Evolutionary conservation across 2,329 filamentous ascomycete genomes (phyloP), one percentile per base, ranked within the genome.

Genomic region (Sarocladiaceae sp.): DNA sequence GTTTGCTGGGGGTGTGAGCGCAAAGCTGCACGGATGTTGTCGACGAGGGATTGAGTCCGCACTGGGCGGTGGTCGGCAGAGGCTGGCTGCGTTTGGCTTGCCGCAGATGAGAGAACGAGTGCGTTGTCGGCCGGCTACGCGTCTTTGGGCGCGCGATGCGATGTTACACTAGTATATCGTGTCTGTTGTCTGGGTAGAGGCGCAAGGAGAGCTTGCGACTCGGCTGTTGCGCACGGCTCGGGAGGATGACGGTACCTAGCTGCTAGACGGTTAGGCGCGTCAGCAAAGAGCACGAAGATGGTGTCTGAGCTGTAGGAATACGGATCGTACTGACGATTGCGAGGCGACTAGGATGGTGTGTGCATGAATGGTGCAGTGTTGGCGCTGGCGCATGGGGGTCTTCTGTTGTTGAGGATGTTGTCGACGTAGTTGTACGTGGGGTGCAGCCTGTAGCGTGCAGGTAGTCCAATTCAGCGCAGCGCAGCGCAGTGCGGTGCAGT

Each of bases 371-470:
- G 37, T 27, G 37, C 23, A 15, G 21, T 29, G 37, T 41, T 41
- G 37, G 37, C 23, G 37, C 37, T 27, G 26, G 37, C 37, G 29
- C n/a, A 41, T 24, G 23, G n/a, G n/a, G n/a, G n/a, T n/a, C n/a
- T n/a, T n/a, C n/a, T n/a, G n/a, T n/a, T n/a, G n/a, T n/a, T n/a
- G n/a, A n/a, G n/a, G 37, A 41, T 16, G 21, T 41, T 16, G 37
- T n/a, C 37, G 37, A 41, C 23, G 37, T 41, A 10, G 6, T 12
- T 27, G 24, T 21, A 41, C 37, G 37, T 41, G 37, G 37, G 37
- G 37, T 41, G 37, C n/a, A 27, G 29, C n/a, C n/a, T n/a, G n/a
- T n/a, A n/a, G n/a, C n/a, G n/a, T 29, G 37, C 37, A 41, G 37
- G 37, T n/a, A n/a, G n/a, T n/a, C n/a, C n/a, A n/a, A n/a, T n/a